Percentiles rank a stretch among this genome's conserved stretches.
These are phyloP conservation scores for Speleostelium caveatum DNA, from an alignment of 78 protist species.

Conservation along the genomic window DNA sequence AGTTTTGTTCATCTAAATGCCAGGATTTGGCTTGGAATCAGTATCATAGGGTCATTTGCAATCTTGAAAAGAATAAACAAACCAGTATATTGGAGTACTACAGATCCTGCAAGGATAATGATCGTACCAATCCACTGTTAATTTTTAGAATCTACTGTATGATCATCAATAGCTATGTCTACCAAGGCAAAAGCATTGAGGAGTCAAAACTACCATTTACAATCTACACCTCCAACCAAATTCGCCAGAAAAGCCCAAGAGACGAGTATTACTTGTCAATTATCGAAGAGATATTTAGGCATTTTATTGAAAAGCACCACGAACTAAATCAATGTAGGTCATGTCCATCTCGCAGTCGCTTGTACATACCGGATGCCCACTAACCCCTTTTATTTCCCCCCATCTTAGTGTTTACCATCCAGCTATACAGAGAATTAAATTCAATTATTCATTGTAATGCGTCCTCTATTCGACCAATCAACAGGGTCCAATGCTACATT, in stretches of 20 bases:
- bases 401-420: slow-evolving; percentile 4
- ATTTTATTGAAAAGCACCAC: not conserved
- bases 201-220: slow-evolving; percentile 57
- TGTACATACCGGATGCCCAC: no score
- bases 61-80: not conserved
- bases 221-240: not conserved
- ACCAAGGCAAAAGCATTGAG: not conserved
- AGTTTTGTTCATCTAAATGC: slow-evolving; percentile 54
- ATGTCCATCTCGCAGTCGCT: no score
- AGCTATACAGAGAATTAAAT: slow-evolving; percentile 28
- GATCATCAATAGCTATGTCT: not conserved
- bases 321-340: no score
- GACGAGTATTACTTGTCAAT: not conserved
- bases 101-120: not conserved
- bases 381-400: no score
- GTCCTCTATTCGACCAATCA: slow-evolving; percentile 31
- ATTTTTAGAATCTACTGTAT: slow-evolving; percentile 51
- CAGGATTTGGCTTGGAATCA: not conserved
- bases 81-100: not conserved
- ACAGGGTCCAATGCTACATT: not conserved
- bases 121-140: slow-evolving; percentile 43
- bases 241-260: not conserved
- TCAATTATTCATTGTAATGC: slow-evolving; percentile 61
- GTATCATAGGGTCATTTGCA: slow-evolving; percentile 40
- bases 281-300: slow-evolving; percentile 13